Base-by-base conservation (phyloP, 345 rosid species). In the Boechera stricta region DNA sequence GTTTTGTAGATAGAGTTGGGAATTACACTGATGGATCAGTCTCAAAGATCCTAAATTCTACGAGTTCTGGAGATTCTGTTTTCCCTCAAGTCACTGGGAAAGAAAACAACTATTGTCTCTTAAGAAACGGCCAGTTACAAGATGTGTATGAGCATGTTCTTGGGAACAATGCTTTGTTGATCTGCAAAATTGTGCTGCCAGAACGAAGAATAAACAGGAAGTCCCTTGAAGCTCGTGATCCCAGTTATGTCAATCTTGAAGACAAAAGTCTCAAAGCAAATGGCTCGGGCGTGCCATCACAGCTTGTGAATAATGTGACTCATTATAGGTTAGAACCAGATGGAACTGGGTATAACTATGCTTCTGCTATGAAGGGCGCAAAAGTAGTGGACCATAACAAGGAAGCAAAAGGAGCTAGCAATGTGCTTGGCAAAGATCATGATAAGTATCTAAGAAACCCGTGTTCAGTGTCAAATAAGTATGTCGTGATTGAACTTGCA, bases 321-420 rank as follows among this genome's bases (percentile, higher is more conserved):
- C 97, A 87, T 66, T 96, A 91, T 70, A 85, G 97, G 79, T 84
- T 88, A 54, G 97, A 94, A 73, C 89, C 87, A 4, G 98, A 94
- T 78, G 98, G 97, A 33, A 82, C 85, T 0, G 97, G 93, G 53
- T 94, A 90, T 71, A 90, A 92, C 79, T 92, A 87, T 74, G 98
- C 97, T 11, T 90, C 97, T 56, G 87, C 85, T 28, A 64, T 79
- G 45, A 94, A 94, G 64, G 95, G 98, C 26, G 98, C 98, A 16
- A 92, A 92, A 73, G 91, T 90, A 66, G 91, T 92, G 6, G 88
- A 89, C 4, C 88, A 86, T 69, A 94, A 92, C 79, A 94, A 94
- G 79, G 98, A 94, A 77, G 91, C 94, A 0, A 94, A 94, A 84
- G 97, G 97, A 38, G 97, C 98, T 10, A 82, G 78, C 73, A 94